A percentile compares a stretch with the other conserved stretches of the same genome.
Evolutionary conservation across 805 yeast species (phyloP).

Genomic region (Debaryomyces tyrocola): DNA sequence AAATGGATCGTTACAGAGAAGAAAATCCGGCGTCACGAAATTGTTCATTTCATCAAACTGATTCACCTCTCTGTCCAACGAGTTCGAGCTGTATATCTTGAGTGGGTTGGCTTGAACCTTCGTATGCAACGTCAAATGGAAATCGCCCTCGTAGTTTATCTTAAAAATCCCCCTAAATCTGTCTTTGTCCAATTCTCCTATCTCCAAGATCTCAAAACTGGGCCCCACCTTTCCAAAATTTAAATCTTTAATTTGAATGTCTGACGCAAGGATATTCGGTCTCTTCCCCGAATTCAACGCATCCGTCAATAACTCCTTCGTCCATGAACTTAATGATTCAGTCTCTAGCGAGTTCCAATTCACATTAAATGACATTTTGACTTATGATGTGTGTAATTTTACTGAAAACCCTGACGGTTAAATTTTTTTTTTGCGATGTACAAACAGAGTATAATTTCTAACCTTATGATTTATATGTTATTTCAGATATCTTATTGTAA

Average conservation of each 20-base stretch:
- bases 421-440: too few relatives aligned
- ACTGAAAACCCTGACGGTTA: too few relatives aligned
- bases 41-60: conserved; percentile 20
- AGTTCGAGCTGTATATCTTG: conserved; percentile 57
- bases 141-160: conserved; percentile 73
- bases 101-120: conserved; percentile 84
- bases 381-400: neutral
- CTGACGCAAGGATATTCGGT: conserved; percentile 69
- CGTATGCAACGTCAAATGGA: conserved; percentile 70
- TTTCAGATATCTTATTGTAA: too few relatives aligned
- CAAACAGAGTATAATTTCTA: too few relatives aligned
- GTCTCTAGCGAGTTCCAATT: conserved; percentile 76
- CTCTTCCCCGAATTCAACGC: conserved; percentile 73
- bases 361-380: conserved; percentile 70
- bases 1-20: conserved; percentile 64
- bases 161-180: conserved; percentile 81
- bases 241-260: conserved; percentile 64
- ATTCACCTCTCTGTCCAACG: conserved; percentile 33
- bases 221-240: conserved; percentile 77
- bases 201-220: conserved; percentile 72
- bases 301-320: conserved; percentile 63
- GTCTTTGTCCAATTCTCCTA: conserved; percentile 77
- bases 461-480: too few relatives aligned
- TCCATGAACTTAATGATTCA: conserved; percentile 60
- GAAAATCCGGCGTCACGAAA: conserved; percentile 68